A percentile compares a stretch with the other conserved stretches of the same genome.
Conservation (phyloP, 495 filamentous ascomycete species). For the Pseudotulostoma volvatum region DNA sequence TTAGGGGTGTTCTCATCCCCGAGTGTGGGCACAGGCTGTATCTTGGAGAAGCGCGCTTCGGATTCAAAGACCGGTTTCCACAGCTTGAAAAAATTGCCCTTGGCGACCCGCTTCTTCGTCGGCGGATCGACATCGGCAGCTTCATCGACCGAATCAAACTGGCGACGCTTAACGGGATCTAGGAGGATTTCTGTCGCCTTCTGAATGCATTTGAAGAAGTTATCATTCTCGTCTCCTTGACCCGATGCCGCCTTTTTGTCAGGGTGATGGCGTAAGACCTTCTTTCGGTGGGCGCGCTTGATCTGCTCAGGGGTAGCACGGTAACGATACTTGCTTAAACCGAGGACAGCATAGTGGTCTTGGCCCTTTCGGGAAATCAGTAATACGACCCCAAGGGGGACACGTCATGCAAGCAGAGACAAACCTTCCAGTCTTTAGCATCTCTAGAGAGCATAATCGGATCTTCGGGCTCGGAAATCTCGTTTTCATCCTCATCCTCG, state of each 20-base stretch:
- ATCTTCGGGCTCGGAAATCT: slow-evolving; percentile 87
- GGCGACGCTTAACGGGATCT: slow-evolving; percentile 82
- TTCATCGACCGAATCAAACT: slow-evolving; percentile 94
- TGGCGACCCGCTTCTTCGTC: slow-evolving; percentile 68
- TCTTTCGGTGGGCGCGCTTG: slow-evolving; percentile 96
- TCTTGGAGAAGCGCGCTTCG: slow-evolving; percentile 84
- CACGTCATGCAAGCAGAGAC: too few relatives aligned
- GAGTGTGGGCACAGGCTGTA: slow-evolving; percentile 68
- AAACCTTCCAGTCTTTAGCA: slow-evolving; percentile 98
- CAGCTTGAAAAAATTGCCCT: slow-evolving; percentile 86
- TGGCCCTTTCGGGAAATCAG: slow-evolving; percentile 42
- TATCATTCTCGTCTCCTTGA: slow-evolving; percentile 78
- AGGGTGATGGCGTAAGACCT: slow-evolving; percentile 95
- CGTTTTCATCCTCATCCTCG: slow-evolving; percentile 75
- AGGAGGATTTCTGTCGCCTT: slow-evolving; percentile 87
- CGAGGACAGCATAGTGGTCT: slow-evolving; percentile 97
- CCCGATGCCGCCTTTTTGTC: slow-evolving; percentile 88
- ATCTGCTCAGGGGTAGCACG: slow-evolving; percentile 93
- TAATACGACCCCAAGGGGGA: too few relatives aligned
- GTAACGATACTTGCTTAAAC: slow-evolving; percentile 79
- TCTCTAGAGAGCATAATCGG: slow-evolving; percentile 78
- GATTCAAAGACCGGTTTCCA: slow-evolving; percentile 77
- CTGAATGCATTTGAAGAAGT: slow-evolving; percentile 99
- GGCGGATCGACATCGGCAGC: slow-evolving; percentile 81
- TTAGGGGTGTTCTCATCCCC: slow-evolving; percentile 71